These are phyloP conservation scores for Metschnikowia aberdeeniae DNA, from an alignment of 805 yeast genomes.

Conservation along the genomic window DNA sequence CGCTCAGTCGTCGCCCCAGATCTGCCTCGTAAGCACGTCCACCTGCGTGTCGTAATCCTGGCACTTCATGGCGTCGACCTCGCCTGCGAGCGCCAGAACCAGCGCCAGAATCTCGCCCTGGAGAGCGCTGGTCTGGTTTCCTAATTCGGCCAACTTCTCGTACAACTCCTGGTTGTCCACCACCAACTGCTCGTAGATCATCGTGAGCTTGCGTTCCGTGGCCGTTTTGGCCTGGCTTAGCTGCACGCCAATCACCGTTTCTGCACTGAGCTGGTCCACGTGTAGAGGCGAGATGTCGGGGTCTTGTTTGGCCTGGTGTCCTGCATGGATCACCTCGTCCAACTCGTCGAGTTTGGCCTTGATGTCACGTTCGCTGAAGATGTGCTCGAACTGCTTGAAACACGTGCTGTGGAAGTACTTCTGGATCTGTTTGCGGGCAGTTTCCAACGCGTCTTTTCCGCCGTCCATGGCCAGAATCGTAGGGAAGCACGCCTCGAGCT, in stretches of 20 bases:
- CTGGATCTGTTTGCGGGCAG: conserved; percentile 50
- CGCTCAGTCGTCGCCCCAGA: background rate
- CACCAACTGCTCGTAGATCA: conserved; percentile 36
- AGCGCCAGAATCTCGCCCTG: conserved; percentile 20
- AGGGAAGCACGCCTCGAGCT: conserved; percentile 53
- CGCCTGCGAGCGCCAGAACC: conserved; percentile 13
- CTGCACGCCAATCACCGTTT: conserved; percentile 31
- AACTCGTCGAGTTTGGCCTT: conserved; percentile 42
- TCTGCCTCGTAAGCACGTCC: conserved; percentile 21
- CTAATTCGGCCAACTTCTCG: conserved; percentile 20
- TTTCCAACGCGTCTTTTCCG: conserved; percentile 42
- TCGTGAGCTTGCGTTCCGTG: conserved; percentile 24
- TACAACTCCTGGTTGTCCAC: conserved; percentile 31
- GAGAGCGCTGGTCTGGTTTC: conserved; percentile 20
- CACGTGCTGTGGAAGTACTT: conserved; percentile 49
- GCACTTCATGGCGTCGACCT: conserved; percentile 18
- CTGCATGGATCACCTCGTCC: conserved; percentile 45
- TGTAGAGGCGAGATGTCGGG: conserved; percentile 19
- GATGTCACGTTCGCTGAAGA: conserved; percentile 46
- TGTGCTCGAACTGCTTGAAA: conserved; percentile 50
- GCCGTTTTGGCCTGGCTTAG: conserved; percentile 19
- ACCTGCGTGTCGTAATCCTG: conserved; percentile 18
- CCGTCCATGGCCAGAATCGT: conserved; percentile 42
- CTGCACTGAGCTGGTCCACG: conserved; percentile 29
- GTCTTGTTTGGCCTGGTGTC: conserved; percentile 27